A percentile compares a stretch with the other conserved stretches of the same genome.
Conservation (phyloP, 176 grass and related monocot species). For the Leersia perrieri region DNA sequence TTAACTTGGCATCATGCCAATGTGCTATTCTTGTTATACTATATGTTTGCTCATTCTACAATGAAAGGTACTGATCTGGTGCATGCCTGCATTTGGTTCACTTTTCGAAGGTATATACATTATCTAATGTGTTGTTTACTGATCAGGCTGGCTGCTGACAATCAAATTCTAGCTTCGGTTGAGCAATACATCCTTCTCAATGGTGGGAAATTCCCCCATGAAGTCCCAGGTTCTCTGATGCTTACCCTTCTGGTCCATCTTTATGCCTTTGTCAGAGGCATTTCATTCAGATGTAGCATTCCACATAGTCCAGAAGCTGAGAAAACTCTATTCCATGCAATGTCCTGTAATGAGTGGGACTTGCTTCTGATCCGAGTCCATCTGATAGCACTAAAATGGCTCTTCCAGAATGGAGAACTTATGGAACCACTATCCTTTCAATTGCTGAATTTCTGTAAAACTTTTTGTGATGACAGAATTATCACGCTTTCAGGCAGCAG, state of each 20-base stretch:
- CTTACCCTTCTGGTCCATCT: conserved; percentile 75
- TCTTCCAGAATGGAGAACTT: conserved; percentile 79
- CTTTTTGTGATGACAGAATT: conserved; percentile 50
- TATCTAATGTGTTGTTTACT: conserved; percentile 35
- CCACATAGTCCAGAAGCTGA: conserved; percentile 77
- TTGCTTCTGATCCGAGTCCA: conserved; percentile 59
- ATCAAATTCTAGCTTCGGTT: conserved; percentile 79
- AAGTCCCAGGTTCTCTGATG: conserved; percentile 50
- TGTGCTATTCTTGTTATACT: conserved; percentile 71
- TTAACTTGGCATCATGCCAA: conserved; percentile 79
- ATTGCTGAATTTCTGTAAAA: conserved; percentile 74
- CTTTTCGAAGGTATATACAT: background rate
- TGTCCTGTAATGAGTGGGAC: conserved; percentile 65
- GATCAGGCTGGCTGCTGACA: conserved; percentile 61
- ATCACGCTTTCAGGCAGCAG: conserved; percentile 35
- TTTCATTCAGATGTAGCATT: conserved; percentile 33
- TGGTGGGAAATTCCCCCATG: conserved; percentile 50
- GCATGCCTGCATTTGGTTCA: conserved; percentile 6
- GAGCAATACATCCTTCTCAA: conserved; percentile 97
- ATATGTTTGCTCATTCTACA: conserved; percentile 75
- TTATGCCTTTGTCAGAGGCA: conserved; percentile 76
- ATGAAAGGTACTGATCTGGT: conserved; percentile 60
- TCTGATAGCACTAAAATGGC: conserved; percentile 72
- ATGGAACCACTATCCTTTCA: conserved; percentile 52
- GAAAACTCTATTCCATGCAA: conserved; percentile 65